Evolutionary conservation across 2,329 filamentous ascomycete species (phyloP), one percentile per base, ranked within the genome.

Genomic region (Aspergillus tanneri): DNA sequence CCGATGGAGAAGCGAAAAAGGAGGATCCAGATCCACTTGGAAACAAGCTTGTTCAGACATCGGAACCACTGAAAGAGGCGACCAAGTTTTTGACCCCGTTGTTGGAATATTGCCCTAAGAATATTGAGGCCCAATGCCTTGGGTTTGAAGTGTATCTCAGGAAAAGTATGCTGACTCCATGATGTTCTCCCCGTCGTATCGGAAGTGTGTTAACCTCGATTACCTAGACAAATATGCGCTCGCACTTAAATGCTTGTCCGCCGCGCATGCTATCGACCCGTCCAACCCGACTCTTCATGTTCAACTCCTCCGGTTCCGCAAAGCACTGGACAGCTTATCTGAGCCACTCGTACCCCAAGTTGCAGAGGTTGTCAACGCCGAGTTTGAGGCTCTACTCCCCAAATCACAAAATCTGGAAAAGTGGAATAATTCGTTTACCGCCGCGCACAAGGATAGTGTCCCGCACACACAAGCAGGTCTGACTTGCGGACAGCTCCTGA

Each of bases 121-220:
- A 84, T 65, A 81, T 95, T 39, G 84, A 93, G 53, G 88, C 82
- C 18, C 93, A 99, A 71, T 79, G 85, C 56, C 82, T 86, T 43
- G 93, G 90, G 4, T 97, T 96, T 61, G 91, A 97, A 72, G 86
- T 99, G 14, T 91, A 89, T 66, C 77, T 95, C 50, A 81, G 90
- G 64, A 81, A 86, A 75, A 84, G 90, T 95, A 82, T 78, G 85
- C 64, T 42, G 6, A 9, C 12, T 42, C 21, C 18, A 16, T 16
- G 5, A 16, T 14, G 18, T 32, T 32, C 5, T 5, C 1, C n/a
- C 28, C 28, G n/a, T n/a, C n/a, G n/a, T n/a, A n/a, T n/a, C n/a
- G 28, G 28, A 5, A 14, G 18, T 34, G 16, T 34, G 19, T 16
- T 34, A 10, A 34, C 30, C 1, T 19, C 3, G 4, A 30, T 18